Evolutionary conservation across 768 basidiomycete genomes (phyloP), one percentile per base, ranked within the genome.

Genomic region (Suillus ampliporus): DNA sequence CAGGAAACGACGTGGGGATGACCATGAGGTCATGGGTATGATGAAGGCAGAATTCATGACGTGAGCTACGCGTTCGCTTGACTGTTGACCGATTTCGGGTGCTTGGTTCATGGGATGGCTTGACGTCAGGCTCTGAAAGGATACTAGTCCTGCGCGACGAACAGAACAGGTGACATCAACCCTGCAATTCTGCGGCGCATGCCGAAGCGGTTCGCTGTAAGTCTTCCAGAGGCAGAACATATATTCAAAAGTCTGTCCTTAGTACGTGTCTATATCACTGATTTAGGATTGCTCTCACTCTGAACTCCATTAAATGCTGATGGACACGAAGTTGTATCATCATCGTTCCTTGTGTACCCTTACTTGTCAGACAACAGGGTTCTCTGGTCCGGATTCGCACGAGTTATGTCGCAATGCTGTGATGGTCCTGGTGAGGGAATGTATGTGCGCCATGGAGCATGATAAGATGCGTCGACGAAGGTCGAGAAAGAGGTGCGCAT

Each of bases 11-110:
- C 88, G 89, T 31, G 85, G 87, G 61, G 89, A 90, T 11, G 97
- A 99, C 71, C 97, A 99, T 73, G 97, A 99, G 70, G 97, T 95
- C 57, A 99, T 95, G 40, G 95, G 90, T 5, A 98, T 98, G 95
- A 96, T 98, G 86, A 97, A 98, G 76, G 95, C 95, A 0, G 92
- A 95, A 71, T 94, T 94, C 69, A 94, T 94, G 92, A 94, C 91
- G 91, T 92, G 72, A 63, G 89, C 79, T 11, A 28, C 57, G 59
- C 34, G 31, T 54, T 67, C 61, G 62, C 58, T 63, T 43, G 31
- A n/a, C 47, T 58, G 51, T 40, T 28, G 3, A 46, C 48, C 50
- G 50, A n/a, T n/a, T n/a, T 31, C 31, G 19, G 23, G 11, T 54
- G 35, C 23, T 51, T 46, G 95, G 95, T 4, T 82, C 96, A 37